phyloP scores from a whole-genome alignment of 352 stramenopile genomes.

The Globisporangium iwayamae region DNA sequence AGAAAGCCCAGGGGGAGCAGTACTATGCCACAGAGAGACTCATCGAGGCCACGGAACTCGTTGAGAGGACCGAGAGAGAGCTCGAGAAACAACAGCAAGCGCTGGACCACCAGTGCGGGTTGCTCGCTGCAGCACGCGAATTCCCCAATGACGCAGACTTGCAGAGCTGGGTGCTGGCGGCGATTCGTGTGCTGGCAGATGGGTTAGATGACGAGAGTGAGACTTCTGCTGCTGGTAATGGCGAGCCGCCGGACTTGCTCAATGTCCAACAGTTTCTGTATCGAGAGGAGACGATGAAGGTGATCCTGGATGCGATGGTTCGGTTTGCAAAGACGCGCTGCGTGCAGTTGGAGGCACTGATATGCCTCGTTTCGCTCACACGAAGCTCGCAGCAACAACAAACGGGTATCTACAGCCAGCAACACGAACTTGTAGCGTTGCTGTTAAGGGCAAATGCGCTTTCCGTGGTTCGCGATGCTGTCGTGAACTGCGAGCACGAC shows the following conservation, averaged over 20 bases:
- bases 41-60: slow-evolving; percentile 3
- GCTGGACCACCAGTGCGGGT: slow-evolving; percentile 24
- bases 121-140: slow-evolving; percentile 28
- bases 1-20: slow-evolving; percentile 7
- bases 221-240: not conserved
- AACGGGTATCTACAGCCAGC: not conserved
- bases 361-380: not conserved
- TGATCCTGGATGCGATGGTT: slow-evolving; percentile 7
- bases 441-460: slow-evolving; percentile 22
- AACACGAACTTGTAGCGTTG: not conserved
- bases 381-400: not conserved
- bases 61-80: slow-evolving; percentile 15
- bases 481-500: slow-evolving; percentile 20
- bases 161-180: slow-evolving; percentile 27
- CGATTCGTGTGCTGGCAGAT: slow-evolving; percentile 21
- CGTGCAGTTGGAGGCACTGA: not conserved
- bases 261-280: slow-evolving; percentile 13
- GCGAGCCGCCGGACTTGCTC: slow-evolving; percentile 17
- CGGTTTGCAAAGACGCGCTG: slow-evolving; percentile 4
- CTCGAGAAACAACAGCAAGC: slow-evolving; percentile 25
- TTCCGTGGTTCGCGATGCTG: slow-evolving; percentile 16
- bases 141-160: slow-evolving; percentile 31
- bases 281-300: slow-evolving; percentile 6
- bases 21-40: slow-evolving; percentile 16
- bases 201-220: slow-evolving; percentile 6